A percentile compares a stretch with the other conserved stretches of the same genome.
These are phyloP conservation scores for Salix udensis DNA, from an alignment of 345 rosid genomes.

Conservation along the genomic window DNA sequence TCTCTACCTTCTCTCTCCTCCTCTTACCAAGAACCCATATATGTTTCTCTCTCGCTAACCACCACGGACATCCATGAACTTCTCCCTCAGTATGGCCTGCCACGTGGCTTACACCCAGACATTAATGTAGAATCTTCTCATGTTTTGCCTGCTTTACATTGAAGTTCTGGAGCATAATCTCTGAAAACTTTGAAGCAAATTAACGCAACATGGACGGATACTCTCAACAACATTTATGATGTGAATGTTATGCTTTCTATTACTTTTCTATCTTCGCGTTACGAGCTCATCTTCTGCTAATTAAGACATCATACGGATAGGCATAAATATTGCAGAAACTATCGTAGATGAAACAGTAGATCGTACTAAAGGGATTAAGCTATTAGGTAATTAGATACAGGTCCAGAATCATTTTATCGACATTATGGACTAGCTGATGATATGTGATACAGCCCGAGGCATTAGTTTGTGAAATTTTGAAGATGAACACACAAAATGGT, in stretches of 20 bases:
- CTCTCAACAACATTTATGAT: neutral
- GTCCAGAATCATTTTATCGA: no score
- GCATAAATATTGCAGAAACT: neutral
- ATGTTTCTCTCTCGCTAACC: conserved; percentile 20
- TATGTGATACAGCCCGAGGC: no score
- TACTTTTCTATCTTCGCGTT: no score
- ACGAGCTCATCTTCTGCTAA: neutral
- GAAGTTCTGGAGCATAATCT: neutral
- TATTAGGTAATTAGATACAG: neutral
- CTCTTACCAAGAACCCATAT: conserved; percentile 14
- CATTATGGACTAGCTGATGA: no score
- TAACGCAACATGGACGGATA: neutral
- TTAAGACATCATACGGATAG: neutral
- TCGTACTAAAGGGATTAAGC: neutral
- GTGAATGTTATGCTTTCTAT: neutral
- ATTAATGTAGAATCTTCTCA: conserved; percentile 49
- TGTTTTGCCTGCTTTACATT: neutral
- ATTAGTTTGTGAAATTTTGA: no score
- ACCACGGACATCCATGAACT: conserved; percentile 58
- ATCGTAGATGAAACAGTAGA: neutral
- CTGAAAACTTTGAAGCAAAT: neutral
- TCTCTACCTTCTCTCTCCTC: conserved; percentile 21
- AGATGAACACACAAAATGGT: no score
- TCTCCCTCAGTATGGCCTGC: conserved; percentile 58
- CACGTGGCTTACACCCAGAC: conserved; percentile 61